Evolutionary conservation across 306 rosid species (phyloP).

Genomic region (Cucumis hystrix): DNA sequence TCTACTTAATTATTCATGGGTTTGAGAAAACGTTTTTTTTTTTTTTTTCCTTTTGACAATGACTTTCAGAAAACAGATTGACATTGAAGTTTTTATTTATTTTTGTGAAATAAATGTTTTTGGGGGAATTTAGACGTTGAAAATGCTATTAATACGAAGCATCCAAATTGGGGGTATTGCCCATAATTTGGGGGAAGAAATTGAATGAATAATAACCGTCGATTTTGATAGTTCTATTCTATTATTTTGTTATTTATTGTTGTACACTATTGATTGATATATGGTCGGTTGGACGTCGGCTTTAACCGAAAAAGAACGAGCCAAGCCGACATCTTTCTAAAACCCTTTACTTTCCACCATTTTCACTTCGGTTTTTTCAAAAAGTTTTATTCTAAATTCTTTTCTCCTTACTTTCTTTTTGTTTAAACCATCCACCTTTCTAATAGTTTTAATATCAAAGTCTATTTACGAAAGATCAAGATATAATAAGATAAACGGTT

Average conservation of each 20-base stretch:
- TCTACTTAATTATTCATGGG: too few species aligned
- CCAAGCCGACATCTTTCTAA: not conserved
- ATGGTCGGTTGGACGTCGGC: not conserved
- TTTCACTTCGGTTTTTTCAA: too few species aligned
- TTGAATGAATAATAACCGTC: not conserved
- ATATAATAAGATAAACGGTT: too few species aligned
- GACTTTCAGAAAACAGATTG: too few species aligned
- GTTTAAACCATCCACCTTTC: too few species aligned
- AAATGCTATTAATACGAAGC: not conserved
- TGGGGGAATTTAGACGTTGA: not conserved
- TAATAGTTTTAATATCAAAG: too few species aligned
- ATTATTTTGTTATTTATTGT: not conserved
- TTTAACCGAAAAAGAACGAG: not conserved
- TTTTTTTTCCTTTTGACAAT: too few species aligned
- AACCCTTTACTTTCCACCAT: not conserved
- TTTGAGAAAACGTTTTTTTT: too few species aligned
- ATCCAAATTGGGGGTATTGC: not conserved
- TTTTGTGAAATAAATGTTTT: not conserved
- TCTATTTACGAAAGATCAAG: too few species aligned
- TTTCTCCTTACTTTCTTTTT: too few species aligned
- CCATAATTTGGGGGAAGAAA: not conserved
- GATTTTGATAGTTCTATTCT: not conserved
- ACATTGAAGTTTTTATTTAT: too few species aligned
- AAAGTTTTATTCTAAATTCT: too few species aligned
- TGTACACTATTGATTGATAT: not conserved